These are phyloP conservation scores for Exophiala xenobiotica DNA, from an alignment of 2,329 filamentous ascomycete species.

Conservation along the genomic window DNA sequence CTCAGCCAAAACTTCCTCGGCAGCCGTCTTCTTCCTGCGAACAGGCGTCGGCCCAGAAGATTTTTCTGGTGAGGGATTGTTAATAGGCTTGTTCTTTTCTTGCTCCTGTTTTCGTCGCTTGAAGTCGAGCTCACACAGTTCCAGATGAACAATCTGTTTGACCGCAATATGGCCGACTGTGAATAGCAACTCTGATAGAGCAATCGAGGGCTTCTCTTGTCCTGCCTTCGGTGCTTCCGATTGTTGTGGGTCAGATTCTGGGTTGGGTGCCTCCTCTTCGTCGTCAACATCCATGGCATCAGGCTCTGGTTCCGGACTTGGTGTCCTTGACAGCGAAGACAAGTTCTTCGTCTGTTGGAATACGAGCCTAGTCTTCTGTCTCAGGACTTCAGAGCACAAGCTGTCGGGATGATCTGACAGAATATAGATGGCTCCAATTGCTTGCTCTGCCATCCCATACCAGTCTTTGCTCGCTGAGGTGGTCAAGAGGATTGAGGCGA, in stretches of 20 bases:
- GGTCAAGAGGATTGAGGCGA: constrained; percentile 83
- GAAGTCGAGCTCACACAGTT: constrained; percentile 96
- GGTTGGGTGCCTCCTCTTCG: constrained; percentile 11
- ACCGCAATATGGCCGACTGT: constrained; percentile 95
- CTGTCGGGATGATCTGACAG: constrained; percentile 92
- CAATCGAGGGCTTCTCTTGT: constrained; percentile 67
- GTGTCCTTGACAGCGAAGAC: constrained; percentile 38
- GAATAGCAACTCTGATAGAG: constrained; percentile 86
- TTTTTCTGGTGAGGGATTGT: constrained; percentile 33
- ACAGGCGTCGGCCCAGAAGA: constrained; percentile 41
- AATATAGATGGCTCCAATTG: constrained; percentile 90
- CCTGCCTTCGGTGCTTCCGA: constrained; percentile 38
- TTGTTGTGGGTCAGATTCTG: constrained; percentile 26
- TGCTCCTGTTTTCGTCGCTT: constrained; percentile 92
- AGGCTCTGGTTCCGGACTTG: constrained; percentile 31
- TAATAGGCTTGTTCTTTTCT: constrained; percentile 61
- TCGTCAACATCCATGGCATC: constrained; percentile 36
- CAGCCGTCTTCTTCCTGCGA: constrained; percentile 49
- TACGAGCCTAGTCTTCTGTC: constrained; percentile 80
- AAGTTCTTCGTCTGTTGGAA: constrained; percentile 58
- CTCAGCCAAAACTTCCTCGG: constrained; percentile 39
- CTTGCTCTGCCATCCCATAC: constrained; percentile 92
- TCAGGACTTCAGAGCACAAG: constrained; percentile 85
- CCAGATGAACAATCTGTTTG: constrained; percentile 97
- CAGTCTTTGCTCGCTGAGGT: constrained; percentile 90